phyloP scores from a whole-genome alignment of 2,329 filamentous ascomycete species.

The Pyrenochaeta sp. region DNA sequence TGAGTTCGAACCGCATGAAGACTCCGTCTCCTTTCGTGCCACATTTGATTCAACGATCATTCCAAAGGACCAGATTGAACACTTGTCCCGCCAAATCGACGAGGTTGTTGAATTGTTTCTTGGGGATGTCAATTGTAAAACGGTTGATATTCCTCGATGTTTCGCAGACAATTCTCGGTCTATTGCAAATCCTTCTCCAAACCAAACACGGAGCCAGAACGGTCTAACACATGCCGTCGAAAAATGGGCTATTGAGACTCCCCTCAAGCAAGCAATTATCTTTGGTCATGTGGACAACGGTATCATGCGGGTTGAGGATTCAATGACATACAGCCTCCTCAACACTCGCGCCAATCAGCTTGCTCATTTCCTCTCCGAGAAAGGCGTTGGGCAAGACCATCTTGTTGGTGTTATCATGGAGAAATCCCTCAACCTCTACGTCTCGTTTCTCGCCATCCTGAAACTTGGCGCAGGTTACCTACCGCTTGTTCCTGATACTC shows the following conservation, averaged over 20 bases:
- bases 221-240: conserved; percentile 61
- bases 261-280: conserved; percentile 67
- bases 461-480: conserved; percentile 82
- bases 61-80: conserved; percentile 60
- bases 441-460: conserved; percentile 74
- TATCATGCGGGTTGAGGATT: conserved; percentile 42
- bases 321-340: conserved; percentile 69
- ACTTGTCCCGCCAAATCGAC: conserved; percentile 69
- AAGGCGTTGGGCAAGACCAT: conserved; percentile 59
- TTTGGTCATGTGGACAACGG: conserved; percentile 63
- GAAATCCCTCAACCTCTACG: conserved; percentile 76
- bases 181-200: conserved; percentile 51
- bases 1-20: conserved; percentile 72
- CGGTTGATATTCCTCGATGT: conserved; percentile 35
- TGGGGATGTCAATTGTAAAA: conserved; percentile 38
- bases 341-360: conserved; percentile 70
- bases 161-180: conserved; percentile 44
- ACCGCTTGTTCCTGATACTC: conserved; percentile 78
- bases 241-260: conserved; percentile 54
- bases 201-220: conserved; percentile 19
- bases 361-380: conserved; percentile 62
- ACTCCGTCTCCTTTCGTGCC: conserved; percentile 58
- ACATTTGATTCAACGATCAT: conserved; percentile 65
- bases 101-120: conserved; percentile 57
- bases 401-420: conserved; percentile 79